Evolutionary conservation across 208 protist species (phyloP).

Genomic region (Naegleria fowleri): DNA sequence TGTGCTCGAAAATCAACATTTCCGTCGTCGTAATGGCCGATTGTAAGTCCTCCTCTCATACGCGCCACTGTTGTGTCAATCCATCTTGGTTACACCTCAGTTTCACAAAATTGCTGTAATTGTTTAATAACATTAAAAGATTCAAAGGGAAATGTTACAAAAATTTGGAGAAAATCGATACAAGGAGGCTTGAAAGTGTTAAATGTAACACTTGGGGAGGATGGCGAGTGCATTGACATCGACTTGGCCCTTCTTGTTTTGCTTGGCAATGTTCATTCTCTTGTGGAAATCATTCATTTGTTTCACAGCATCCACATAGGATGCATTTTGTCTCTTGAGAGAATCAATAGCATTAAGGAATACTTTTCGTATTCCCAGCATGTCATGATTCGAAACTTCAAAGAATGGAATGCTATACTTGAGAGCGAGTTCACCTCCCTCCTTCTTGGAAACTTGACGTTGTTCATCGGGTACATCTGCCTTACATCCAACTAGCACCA

Average conservation of each 20-base stretch:
- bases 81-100: too few species aligned
- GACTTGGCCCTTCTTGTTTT: background rate
- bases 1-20: too few species aligned
- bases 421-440: background rate
- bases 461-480: background rate
- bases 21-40: too few species aligned
- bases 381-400: conserved; percentile 4
- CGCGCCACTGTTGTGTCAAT: too few species aligned
- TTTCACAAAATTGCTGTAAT: too few species aligned
- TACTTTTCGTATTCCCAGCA: background rate
- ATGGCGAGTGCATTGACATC: background rate
- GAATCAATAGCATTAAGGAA: background rate
- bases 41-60: too few species aligned
- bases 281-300: background rate
- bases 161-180: too few species aligned
- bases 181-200: too few species aligned
- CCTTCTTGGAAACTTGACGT: background rate
- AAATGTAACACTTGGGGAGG: background rate
- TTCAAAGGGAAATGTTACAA: too few species aligned
- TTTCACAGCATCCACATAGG: background rate
- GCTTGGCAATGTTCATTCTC: background rate
- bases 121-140: too few species aligned
- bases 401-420: conserved; percentile 10
- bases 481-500: background rate
- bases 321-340: background rate